Conservation (phyloP, 2,329 filamentous ascomycete species). For the Curvularia lunata region DNA sequence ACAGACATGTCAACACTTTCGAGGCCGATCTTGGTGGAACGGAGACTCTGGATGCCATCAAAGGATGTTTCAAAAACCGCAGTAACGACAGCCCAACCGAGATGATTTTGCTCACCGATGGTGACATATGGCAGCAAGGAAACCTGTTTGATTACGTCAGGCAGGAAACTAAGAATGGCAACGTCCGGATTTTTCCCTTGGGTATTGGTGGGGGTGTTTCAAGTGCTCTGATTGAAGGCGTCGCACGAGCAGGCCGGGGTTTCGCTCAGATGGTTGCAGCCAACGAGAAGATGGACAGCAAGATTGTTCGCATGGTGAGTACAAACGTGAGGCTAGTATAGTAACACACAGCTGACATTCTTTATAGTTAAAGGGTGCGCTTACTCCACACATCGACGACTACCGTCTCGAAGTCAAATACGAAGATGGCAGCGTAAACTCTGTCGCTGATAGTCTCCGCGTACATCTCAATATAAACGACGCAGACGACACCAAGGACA, state of each 20-base stretch:
- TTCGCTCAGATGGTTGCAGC: conserved; percentile 12
- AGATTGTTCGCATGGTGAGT: conserved; percentile 13
- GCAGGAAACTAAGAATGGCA: neutral
- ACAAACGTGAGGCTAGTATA: too few relatives aligned
- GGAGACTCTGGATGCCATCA: conserved; percentile 1
- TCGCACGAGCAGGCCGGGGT: conserved; percentile 11
- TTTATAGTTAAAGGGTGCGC: conserved; percentile 11
- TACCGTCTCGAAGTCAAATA: conserved; percentile 14
- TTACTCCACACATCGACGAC: conserved; percentile 10
- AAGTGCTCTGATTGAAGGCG: conserved; percentile 9
- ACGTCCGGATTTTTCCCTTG: conserved; percentile 12
- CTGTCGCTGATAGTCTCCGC: conserved; percentile 5
- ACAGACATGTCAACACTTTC: conserved; percentile 6
- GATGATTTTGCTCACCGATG: conserved; percentile 12
- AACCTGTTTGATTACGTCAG: conserved; percentile 4
- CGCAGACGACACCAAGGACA: neutral
- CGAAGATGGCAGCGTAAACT: conserved; percentile 11
- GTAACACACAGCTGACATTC: neutral
- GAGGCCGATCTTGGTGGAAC: conserved; percentile 6
- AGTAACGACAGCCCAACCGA: conserved; percentile 3
- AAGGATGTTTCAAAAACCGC: conserved; percentile 6
- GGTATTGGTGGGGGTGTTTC: conserved; percentile 11
- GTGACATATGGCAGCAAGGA: conserved; percentile 10
- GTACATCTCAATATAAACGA: neutral
- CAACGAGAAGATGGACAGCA: conserved; percentile 12